Conservation (phyloP, 2,329 filamentous ascomycete genomes). For the Phoma herbarum region DNA sequence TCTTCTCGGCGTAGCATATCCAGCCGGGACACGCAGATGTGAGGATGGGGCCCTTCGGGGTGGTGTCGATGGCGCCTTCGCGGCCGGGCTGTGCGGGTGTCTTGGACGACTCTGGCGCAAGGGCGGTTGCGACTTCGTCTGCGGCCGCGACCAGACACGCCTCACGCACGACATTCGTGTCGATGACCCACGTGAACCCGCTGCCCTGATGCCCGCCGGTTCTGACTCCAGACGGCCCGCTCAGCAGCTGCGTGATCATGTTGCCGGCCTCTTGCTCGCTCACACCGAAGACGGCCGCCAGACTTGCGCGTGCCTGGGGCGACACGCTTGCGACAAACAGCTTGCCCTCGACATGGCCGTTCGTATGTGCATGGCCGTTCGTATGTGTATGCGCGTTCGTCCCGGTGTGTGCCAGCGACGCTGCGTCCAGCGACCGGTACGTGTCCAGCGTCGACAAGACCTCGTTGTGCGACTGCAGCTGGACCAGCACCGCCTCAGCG, state of each 20-base stretch:
- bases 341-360: slow-evolving; percentile 62
- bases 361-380: slow-evolving; percentile 28
- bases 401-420: slow-evolving; percentile 43
- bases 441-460: slow-evolving; percentile 84
- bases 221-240: slow-evolving; percentile 73
- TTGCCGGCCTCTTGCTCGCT: slow-evolving; percentile 76
- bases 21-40: slow-evolving; percentile 95
- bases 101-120: slow-evolving; percentile 40
- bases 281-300: slow-evolving; percentile 83
- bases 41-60: slow-evolving; percentile 70
- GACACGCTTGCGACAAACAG: slow-evolving; percentile 93
- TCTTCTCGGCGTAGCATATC: slow-evolving; percentile 99
- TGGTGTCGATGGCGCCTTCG: slow-evolving; percentile 55
- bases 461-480: slow-evolving; percentile 90
- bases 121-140: slow-evolving; percentile 56
- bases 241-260: slow-evolving; percentile 84
- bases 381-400: slow-evolving; percentile 17
- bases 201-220: slow-evolving; percentile 76
- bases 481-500: slow-evolving; percentile 95
- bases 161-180: slow-evolving; percentile 85
- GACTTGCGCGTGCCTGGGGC: slow-evolving; percentile 86
- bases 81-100: slow-evolving; percentile 34
- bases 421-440: slow-evolving; percentile 55
- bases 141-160: slow-evolving; percentile 74
- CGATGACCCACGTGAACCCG: slow-evolving; percentile 86